Evolutionary conservation across 2,329 filamentous ascomycete species (phyloP).

Genomic region (Nigrospora osmanthi): DNA sequence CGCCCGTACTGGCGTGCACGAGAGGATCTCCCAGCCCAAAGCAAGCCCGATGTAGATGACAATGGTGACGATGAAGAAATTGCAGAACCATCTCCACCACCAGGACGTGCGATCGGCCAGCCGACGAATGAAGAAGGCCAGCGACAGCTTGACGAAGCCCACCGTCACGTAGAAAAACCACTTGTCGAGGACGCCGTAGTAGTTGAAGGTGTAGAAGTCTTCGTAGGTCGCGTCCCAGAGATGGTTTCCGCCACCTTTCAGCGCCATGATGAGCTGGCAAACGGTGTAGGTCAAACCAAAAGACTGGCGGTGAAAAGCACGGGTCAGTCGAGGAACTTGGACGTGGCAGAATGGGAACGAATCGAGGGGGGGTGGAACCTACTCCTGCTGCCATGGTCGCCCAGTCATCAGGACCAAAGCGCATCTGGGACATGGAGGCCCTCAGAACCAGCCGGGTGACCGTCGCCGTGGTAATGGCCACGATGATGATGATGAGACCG

Average conservation of each 20-base stretch:
- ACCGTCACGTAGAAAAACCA: constrained; percentile 19
- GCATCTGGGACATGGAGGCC: constrained; percentile 13
- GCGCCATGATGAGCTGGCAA: constrained; percentile 16
- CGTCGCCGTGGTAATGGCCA: constrained; percentile 19
- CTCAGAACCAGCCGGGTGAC: constrained; percentile 17
- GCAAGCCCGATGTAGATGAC: constrained; percentile 18
- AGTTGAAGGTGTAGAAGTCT: constrained; percentile 18
- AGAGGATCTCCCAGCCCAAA: constrained; percentile 20
- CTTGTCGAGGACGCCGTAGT: constrained; percentile 12
- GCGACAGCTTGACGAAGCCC: constrained; percentile 27
- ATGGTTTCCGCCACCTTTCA: constrained; percentile 15
- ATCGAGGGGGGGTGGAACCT: constrained; percentile 3
- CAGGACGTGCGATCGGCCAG: constrained; percentile 20
- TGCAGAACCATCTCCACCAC: constrained; percentile 20
- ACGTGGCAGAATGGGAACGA: background rate
- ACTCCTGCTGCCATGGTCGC: constrained; percentile 22
- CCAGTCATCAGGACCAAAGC: constrained; percentile 24
- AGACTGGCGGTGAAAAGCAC: background rate
- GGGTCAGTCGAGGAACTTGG: background rate
- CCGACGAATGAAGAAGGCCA: constrained; percentile 26
- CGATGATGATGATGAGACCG: constrained; percentile 18
- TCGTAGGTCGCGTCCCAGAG: constrained; percentile 24
- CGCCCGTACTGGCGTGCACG: constrained; percentile 15
- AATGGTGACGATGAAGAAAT: constrained; percentile 20
- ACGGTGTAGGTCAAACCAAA: constrained; percentile 18